These are phyloP conservation scores for Colletotrichum aenigma DNA, from an alignment of 2,329 filamentous ascomycete genomes.

Conservation along the genomic window DNA sequence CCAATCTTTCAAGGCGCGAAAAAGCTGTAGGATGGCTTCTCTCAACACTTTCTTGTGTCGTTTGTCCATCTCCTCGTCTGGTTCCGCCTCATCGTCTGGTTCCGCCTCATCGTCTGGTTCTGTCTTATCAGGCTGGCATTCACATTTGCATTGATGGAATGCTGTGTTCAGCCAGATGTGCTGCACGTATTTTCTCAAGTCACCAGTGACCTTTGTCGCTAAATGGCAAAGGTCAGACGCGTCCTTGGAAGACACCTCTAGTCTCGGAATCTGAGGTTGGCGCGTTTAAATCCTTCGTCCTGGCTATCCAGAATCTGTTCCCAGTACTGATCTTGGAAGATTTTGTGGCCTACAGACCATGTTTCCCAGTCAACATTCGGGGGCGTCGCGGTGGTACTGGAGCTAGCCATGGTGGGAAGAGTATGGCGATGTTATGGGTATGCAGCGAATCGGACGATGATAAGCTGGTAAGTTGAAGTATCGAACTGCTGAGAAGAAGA, in stretches of 20 bases:
- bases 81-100: not conserved
- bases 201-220: not conserved
- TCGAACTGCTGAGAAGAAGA: not conserved
- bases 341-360: not conserved
- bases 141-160: not conserved
- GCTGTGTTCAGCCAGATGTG: not conserved
- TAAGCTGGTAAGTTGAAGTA: not conserved
- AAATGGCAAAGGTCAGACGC: not conserved
- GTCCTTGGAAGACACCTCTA: not conserved
- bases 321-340: not conserved
- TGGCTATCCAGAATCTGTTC: not conserved
- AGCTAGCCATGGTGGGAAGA: not conserved
- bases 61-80: no score
- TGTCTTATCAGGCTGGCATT: not conserved
- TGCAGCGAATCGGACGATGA: not conserved
- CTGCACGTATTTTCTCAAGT: not conserved
- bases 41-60: no score
- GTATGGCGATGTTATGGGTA: not conserved
- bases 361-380: rapidly evolving
- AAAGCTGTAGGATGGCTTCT: not conserved
- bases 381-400: not conserved
- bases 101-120: not conserved
- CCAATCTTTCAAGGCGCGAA: not conserved
- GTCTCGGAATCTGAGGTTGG: not conserved
- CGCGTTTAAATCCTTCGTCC: not conserved